Evolutionary conservation across 495 filamentous ascomycete species (phyloP), one percentile per base, ranked within the genome.

Genomic region (Margaritispora aquatica): DNA sequence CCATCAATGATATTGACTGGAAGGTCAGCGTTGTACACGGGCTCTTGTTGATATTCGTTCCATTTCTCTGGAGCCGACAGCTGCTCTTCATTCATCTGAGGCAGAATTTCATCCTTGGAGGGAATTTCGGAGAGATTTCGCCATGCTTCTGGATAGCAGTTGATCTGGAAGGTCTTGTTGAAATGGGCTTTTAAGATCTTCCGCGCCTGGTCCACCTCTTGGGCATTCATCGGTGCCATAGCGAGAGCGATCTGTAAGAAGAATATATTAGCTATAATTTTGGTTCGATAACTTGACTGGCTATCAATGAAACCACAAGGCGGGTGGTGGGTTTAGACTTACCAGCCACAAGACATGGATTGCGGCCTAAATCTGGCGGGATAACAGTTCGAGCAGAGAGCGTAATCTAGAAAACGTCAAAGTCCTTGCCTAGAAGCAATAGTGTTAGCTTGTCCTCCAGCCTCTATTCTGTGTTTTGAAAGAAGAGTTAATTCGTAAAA

Each of bases 91-190:
- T 44, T 21, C 1, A 13, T 36, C 21, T 34, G 34, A 24, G 70
- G 72, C 47, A 76, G 60, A 26, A 84, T 73, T 59, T 84, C 80
- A 2, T 69, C 59, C 0, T 68, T 63, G 1, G 72, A 67, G 17
- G 80, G 80, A 38, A 80, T 36, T 47, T 80, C 80, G 2, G 75
- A 73, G 22, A 73, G 74, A 2, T 64, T 54, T 23, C 65, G 63
- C 79, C 79, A 81, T 46, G 61, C 54, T 47, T 73, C 68, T 9
- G 51, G 26, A 5, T 58, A 61, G 19, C 19, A 13, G 24, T 51
- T 38, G 11, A 61, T 51, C 46, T 69, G 58, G 10, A 54, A 59
- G 19, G 26, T 22, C 17, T 59, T 58, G 13, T 46, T 23, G 26
- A 55, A 38, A 48, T 65, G 63, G 0, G 27, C 38, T 13, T 24